phyloP scores from a whole-genome alignment of 2,329 filamentous ascomycete genomes.

The Talaromyces amestolkiae region DNA sequence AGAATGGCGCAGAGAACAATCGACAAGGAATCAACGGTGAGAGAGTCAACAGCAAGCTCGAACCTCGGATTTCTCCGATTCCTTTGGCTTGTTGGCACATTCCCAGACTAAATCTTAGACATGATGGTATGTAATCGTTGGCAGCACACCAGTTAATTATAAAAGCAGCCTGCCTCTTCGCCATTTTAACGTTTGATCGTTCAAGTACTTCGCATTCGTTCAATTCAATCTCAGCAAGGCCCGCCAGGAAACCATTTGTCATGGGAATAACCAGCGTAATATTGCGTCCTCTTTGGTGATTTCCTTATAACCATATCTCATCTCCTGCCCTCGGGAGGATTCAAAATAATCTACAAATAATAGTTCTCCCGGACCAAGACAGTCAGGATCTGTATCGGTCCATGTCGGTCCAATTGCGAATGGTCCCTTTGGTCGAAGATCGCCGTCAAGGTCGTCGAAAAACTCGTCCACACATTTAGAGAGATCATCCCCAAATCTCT shows the following conservation, averaged over 20 bases:
- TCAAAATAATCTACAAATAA: neutral
- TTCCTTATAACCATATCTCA: neutral
- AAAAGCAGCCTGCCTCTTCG: too few species aligned
- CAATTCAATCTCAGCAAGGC: too few species aligned
- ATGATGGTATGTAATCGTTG: too few species aligned
- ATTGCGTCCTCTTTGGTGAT: neutral
- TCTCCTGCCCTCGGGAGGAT: neutral
- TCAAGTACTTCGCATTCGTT: too few species aligned
- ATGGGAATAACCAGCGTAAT: neutral
- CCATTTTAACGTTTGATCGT: too few species aligned
- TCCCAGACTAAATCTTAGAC: too few species aligned
- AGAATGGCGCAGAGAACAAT: neutral
- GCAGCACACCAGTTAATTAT: too few species aligned
- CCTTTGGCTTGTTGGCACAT: too few species aligned
- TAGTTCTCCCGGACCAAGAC: neutral
- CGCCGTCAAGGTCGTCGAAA: constrained; percentile 3
- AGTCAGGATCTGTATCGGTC: neutral
- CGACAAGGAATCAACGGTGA: neutral
- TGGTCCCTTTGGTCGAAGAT: neutral
- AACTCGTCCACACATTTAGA: constrained; percentile 1
- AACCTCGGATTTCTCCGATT: neutral
- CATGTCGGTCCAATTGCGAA: too few species aligned
- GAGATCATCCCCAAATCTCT: neutral
- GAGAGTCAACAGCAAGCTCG: neutral
- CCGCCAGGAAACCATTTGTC: neutral